Base-by-base conservation (phyloP, 208 protist species). In the Leishmania major region DNA sequence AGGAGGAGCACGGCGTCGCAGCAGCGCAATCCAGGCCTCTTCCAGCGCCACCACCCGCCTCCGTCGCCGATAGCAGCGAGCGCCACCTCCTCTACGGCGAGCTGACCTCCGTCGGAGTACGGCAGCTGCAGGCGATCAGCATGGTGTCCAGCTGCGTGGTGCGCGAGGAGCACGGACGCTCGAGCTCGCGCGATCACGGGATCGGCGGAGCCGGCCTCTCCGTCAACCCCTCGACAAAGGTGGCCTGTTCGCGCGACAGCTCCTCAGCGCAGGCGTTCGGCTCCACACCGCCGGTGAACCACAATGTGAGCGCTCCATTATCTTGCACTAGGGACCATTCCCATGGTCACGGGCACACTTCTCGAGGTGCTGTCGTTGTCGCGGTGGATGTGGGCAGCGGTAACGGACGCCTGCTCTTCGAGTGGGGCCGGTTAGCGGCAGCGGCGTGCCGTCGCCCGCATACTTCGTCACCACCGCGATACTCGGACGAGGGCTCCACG, bases 371-470 rank as follows among this genome's bases (percentile, higher is more conserved):
- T 2, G 80, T 88, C 13, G 53, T 91, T 10, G 81, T 93, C 57
- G 81, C 75, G 28, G 79, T 94, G 64, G 92, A 94, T 81, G 77
- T 96, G 22, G 92, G 92, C 64, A 88, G 90, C 81, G 92, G 92
- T 31, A 93, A 87, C 11, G 92, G 92, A n/a, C 93, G 92, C 64
- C 62, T 94, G n/a, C 82, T 96, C 47, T 96, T 93, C 66, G 90
- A 96, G 87, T 95, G 90, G 92, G 84, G 83, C 25, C 82, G 88
- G 31, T 84, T 95, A 43, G 86, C 87, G 11, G 37, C 84, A 51
- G 86, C 77, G 66, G 75, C 85, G 81, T 88, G 82, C 55, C 71
- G 77, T 40, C 62, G 78, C 4, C 72, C 11, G 47, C 53, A 75
- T 8, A 75, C 87, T 47, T n/a, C 35, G 13, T 15, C 51, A 28